Base-by-base conservation (phyloP, 2,329 filamentous ascomycete species). In the Fusarium newnesense region DNA sequence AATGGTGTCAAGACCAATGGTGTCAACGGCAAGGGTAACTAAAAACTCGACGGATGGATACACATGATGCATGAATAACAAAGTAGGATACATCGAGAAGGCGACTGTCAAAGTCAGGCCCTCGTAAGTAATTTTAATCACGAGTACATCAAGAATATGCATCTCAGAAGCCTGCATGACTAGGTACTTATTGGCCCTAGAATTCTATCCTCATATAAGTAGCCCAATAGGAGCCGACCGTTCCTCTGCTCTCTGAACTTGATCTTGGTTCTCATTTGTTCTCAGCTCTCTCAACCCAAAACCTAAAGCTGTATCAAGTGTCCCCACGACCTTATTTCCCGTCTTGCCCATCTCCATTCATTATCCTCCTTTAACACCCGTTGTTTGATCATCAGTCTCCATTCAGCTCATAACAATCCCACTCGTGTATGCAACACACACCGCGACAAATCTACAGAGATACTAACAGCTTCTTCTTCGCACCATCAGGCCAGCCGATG, bases 401-500 rank as follows among this genome's bases (percentile, higher is more conserved):
- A 11, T 52, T 8, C 47, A 10, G 6, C 9, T 8, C 24, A 9
- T 7, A 19, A 1, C 16, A 3, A 36, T 18, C 16, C 30, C 9
- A 52, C 16, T 4, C 6, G 10, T 11, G 16, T 36, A 12, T 19
- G 11, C n/a, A 36, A 34, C 2, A 24, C 18, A 15, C 0, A 19
- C 16, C 30, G 24, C 8, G 11, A 19, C 47, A 50, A 50, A 34
- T 18, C 34, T 39, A 30, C 15, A 30, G 19, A 52, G 12, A 52
- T 4, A 34, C 16, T 11, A 18, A 6, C 4, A 34, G n/a, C 53
- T 50, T 49, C 60, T 60, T 64, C 61, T 64, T 64, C 44, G 34
- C 37, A 52, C 24, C 30, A 64, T 40, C 61, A 12, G 61, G 13
- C 54, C 11, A 60, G 54, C 30, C 54, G 54, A 50, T 60, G 37